These are phyloP conservation scores for Podospora fimiseda DNA, from an alignment of 495 filamentous ascomycete genomes.

Conservation along the genomic window DNA sequence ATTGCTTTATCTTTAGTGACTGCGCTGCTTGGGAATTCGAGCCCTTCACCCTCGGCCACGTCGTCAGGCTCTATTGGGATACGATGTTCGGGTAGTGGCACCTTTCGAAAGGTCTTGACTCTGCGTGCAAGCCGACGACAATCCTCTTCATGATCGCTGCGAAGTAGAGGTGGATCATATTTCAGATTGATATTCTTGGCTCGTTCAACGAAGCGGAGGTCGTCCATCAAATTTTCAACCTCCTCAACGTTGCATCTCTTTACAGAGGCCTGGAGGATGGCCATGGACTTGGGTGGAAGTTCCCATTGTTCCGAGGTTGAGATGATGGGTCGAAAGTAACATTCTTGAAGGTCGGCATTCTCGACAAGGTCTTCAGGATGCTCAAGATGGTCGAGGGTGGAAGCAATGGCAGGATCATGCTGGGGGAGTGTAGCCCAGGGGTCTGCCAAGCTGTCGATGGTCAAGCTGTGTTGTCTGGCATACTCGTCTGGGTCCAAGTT, in stretches of 20 bases:
- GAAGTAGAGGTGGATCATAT: conserved; percentile 47
- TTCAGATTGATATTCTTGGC: conserved; percentile 29
- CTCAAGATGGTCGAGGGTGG: conserved; percentile 12
- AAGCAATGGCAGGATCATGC: conserved; percentile 9
- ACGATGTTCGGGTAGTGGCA: conserved; percentile 28
- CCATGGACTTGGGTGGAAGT: conserved; percentile 9
- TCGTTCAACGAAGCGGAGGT: conserved; percentile 13
- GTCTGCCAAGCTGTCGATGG: conserved; percentile 23
- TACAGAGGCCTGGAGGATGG: conserved; percentile 20
- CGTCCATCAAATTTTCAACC: conserved; percentile 5
- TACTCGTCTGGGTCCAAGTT: conserved; percentile 31
- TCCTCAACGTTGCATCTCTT: conserved; percentile 11
- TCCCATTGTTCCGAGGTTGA: conserved; percentile 14
- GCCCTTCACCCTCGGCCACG: conserved; percentile 44
- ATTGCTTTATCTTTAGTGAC: not conserved
- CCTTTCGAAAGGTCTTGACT: conserved; percentile 25
- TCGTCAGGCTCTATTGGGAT: conserved; percentile 44
- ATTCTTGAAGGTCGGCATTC: conserved; percentile 14
- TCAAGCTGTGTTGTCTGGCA: conserved; percentile 35
- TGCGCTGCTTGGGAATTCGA: conserved; percentile 13
- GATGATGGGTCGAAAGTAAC: conserved; percentile 19
- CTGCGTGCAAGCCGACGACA: conserved; percentile 28
- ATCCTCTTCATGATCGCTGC: conserved; percentile 43
- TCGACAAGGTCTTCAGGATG: conserved; percentile 11
- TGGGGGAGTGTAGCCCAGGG: conserved; percentile 13